Conservation (phyloP, 169 alveolate species). For the Plasmodium billcollinsi region DNA sequence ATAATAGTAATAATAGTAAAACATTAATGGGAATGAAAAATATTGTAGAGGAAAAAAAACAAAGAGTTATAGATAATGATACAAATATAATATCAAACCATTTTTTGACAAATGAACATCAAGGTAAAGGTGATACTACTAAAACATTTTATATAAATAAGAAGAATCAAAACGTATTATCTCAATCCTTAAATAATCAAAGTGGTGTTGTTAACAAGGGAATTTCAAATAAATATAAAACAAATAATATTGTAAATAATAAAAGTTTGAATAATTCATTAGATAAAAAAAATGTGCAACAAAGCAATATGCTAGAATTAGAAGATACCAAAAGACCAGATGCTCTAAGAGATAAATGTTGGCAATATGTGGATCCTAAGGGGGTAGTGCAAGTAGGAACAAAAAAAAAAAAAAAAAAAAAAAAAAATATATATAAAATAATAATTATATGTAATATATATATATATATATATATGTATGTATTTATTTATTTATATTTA, state of each 20-base stretch:
- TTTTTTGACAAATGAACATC: not conserved
- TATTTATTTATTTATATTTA: not conserved
- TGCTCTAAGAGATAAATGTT: constrained; percentile 79
- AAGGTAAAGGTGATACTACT: not conserved
- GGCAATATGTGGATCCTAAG: constrained; percentile 84
- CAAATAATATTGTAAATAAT: not conserved
- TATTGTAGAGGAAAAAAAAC: not conserved
- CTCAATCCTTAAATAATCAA: constrained; percentile 7
- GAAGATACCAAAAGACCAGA: constrained; percentile 76
- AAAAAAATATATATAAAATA: not conserved
- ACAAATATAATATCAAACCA: not conserved
- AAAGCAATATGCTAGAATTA: constrained; percentile 8
- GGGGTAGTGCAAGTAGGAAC: constrained; percentile 80
- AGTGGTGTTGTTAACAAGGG: constrained; percentile 33
- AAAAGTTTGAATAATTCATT: constrained; percentile 25
- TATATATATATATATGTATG: not conserved
- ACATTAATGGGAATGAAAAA: not conserved
- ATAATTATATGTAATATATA: not conserved
- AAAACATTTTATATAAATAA: not conserved
- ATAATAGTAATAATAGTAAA: not conserved
- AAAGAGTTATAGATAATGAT: not conserved
- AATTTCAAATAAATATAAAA: constrained; percentile 16
- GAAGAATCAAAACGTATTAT: not conserved
- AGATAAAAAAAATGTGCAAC: constrained; percentile 19
- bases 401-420: not conserved